These are phyloP conservation scores for Pythium myriotylum DNA, from an alignment of 352 stramenopile species.

Conservation along the genomic window DNA sequence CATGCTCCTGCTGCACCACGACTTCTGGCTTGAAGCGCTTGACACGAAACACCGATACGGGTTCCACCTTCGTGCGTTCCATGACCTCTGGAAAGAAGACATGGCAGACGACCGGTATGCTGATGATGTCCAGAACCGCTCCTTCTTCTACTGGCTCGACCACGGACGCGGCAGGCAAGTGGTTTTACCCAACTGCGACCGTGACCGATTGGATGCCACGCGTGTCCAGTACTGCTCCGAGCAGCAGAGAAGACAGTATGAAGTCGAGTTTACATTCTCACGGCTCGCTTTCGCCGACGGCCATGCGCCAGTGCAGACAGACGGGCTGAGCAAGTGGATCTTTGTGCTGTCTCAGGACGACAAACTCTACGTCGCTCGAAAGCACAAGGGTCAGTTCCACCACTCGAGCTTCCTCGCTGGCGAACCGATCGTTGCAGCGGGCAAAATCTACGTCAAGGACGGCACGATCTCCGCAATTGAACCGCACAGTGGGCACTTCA, in stretches of 20 bases:
- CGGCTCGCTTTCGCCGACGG: conserved; percentile 42
- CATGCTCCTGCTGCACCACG: conserved; percentile 52
- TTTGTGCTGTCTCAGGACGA: conserved; percentile 53
- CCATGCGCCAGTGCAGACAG: conserved; percentile 46
- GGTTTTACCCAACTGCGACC: conserved; percentile 58
- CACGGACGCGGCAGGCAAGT: conserved; percentile 45
- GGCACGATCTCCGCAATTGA: conserved; percentile 64
- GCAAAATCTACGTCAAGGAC: conserved; percentile 65
- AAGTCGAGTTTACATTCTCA: conserved; percentile 40
- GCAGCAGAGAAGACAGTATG: conserved; percentile 42
- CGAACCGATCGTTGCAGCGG: conserved; percentile 58
- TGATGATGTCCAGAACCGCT: conserved; percentile 24
- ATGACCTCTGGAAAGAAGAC: conserved; percentile 62
- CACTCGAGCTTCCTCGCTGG: conserved; percentile 80
- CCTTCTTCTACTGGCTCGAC: conserved; percentile 80
- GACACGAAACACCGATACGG: conserved; percentile 77
- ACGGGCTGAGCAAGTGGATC: conserved; percentile 75
- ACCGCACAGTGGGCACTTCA: conserved; percentile 78
- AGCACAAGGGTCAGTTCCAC: conserved; percentile 73
- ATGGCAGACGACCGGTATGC: conserved; percentile 20
- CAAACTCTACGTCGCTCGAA: conserved; percentile 65
- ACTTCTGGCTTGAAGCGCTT: conserved; percentile 78
- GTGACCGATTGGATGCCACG: conserved; percentile 42
- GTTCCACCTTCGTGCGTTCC: conserved; percentile 68
- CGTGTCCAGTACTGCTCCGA: conserved; percentile 58